These are phyloP conservation scores for Kluyveromyces siamensis DNA, from an alignment of 805 yeast species.

Conservation along the genomic window DNA sequence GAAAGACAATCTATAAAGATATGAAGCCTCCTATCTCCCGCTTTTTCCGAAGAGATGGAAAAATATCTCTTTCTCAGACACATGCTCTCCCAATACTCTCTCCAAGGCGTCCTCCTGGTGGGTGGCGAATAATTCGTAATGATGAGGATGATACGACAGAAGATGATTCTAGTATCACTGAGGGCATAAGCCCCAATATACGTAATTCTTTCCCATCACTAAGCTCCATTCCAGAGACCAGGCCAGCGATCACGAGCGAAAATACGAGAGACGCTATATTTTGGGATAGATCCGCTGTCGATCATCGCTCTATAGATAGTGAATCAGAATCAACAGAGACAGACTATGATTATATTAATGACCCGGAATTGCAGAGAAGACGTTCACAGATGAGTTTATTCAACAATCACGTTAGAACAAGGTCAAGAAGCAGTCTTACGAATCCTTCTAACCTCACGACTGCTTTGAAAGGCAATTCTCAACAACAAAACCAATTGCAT, in stretches of 20 bases:
- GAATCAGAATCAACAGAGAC: conserved; percentile 11
- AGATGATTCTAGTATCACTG: background rate
- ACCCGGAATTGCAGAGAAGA: conserved; percentile 25
- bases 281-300: conserved; percentile 29
- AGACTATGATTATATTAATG: conserved; percentile 25
- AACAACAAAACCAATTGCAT: background rate
- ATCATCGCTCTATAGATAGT: background rate
- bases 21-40: conserved; percentile 27
- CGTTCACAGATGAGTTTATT: conserved; percentile 23
- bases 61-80: conserved; percentile 16
- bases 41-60: conserved; percentile 25
- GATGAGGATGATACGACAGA: conserved; percentile 8
- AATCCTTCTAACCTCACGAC: background rate
- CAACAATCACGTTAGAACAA: conserved; percentile 5
- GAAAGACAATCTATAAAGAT: conserved; percentile 24
- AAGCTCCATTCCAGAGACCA: background rate
- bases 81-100: conserved; percentile 12
- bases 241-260: background rate
- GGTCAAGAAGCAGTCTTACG: background rate
- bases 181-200: background rate
- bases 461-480: background rate
- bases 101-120: conserved; percentile 28
- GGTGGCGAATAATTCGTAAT: conserved; percentile 26
- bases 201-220: conserved; percentile 1
- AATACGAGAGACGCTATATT: conserved; percentile 18